A percentile compares a stretch with the other conserved stretches of the same genome.
Conservation (phyloP, 2,329 filamentous ascomycete genomes). For the Penicillium sp. region DNA sequence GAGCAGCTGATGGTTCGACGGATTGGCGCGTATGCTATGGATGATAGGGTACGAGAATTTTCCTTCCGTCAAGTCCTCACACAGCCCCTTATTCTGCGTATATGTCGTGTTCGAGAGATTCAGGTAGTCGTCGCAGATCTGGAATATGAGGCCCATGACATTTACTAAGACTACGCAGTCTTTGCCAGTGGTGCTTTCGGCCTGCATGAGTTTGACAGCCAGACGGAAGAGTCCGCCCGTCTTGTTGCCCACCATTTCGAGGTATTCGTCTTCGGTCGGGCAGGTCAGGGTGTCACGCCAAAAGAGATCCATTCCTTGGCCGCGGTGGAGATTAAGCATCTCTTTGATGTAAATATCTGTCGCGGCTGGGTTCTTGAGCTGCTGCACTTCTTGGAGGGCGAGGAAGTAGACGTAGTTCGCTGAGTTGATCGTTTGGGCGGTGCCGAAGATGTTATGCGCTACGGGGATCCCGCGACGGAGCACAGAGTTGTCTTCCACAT, state of each 20-base stretch:
- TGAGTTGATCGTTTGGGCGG: constrained; percentile 54
- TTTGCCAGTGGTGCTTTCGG: constrained; percentile 39
- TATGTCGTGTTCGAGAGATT: constrained; percentile 76
- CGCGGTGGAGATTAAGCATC: constrained; percentile 49
- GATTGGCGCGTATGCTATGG: constrained; percentile 76
- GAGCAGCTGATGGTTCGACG: constrained; percentile 66
- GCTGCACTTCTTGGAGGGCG: constrained; percentile 44
- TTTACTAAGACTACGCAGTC: constrained; percentile 68
- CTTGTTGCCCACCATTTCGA: constrained; percentile 53
- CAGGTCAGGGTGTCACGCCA: constrained; percentile 50
- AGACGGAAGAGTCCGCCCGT: constrained; percentile 52
- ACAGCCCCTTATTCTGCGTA: constrained; percentile 85
- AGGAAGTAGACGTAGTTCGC: constrained; percentile 53
- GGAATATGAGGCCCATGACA: constrained; percentile 48
- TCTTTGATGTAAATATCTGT: constrained; percentile 49
- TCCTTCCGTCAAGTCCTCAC: constrained; percentile 93
- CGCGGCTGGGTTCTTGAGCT: constrained; percentile 41
- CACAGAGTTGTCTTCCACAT: constrained; percentile 52
- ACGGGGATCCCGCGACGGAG: constrained; percentile 51
- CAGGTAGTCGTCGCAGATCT: constrained; percentile 72
- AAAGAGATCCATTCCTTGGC: constrained; percentile 52
- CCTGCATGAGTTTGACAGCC: constrained; percentile 49
- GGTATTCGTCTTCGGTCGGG: constrained; percentile 50
- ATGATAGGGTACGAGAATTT: constrained; percentile 98
- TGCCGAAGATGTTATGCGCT: constrained; percentile 53